Base-by-base conservation (phyloP, 2,329 filamentous ascomycete species). In the Coniochaeta hoffmannii region DNA sequence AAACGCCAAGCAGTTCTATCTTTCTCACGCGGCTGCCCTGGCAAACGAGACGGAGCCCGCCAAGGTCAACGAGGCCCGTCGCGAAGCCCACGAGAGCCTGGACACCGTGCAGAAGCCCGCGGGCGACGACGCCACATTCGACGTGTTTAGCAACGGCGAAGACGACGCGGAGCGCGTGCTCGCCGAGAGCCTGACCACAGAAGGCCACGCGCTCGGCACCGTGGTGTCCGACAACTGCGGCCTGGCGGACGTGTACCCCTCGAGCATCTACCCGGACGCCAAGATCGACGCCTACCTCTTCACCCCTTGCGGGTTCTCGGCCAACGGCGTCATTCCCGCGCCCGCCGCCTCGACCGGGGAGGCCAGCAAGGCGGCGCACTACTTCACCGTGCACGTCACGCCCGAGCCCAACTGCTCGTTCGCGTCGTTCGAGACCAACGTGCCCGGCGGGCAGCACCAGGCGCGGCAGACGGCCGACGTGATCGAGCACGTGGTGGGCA, bases 361-460 rank as follows among this genome's bases (percentile, higher is more conserved):
- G 57, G 67, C 69, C 52, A 71, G 72, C 58, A 77, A 77, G 53
- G 75, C 81, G 4, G 87, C 83, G 38, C 91, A 97, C 73, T 99
- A 99, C 76, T 99, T 97, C 74, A 99, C 93, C 1, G 94, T 99
- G 24, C 94, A 99, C 68, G 94, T 99, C 62, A 99, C 94, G 0
- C 94, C 94, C 0, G 94, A 99, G 78, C 90, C 93, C 14, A 86
- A 96, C 66, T 99, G 93, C 77, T 97, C 92, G 5, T 99, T 96
- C 70, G 94, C 94, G 34, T 97, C 91, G 1, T 99, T 99, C 68
- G 94, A 99, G 78, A 97, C 94, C 62, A 99, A 97, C 64, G 93
- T 99, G 4, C 94, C 94, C 1, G 88, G 90, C 26, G 86, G 85
- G 5, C 90, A 96, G 74, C 90, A 84, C 56, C 50, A 35, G 34